These are phyloP conservation scores for Apiosordaria backusii DNA, from an alignment of 495 filamentous ascomycete species.

Conservation along the genomic window DNA sequence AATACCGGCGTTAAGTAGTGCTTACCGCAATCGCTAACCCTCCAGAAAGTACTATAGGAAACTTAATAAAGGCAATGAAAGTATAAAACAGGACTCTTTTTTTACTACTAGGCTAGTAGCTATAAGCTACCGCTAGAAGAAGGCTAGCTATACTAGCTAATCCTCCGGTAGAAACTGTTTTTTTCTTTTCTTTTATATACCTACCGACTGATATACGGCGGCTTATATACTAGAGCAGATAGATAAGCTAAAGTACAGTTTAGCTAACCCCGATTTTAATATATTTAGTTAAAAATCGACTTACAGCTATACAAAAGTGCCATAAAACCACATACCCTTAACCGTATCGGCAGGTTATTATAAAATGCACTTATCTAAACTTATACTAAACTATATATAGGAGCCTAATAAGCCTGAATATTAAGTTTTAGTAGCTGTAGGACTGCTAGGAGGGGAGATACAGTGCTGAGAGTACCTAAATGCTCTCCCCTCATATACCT, in stretches of 20 bases:
- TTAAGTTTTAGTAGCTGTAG: background rate
- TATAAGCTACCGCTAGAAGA: slow-evolving; percentile 10
- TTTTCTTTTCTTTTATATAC: slow-evolving; percentile 8
- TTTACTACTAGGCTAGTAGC: background rate
- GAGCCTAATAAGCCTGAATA: background rate
- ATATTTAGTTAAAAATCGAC: slow-evolving; percentile 16
- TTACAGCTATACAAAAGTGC: slow-evolving; percentile 6
- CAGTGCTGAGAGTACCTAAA: no score
- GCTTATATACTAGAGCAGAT: slow-evolving; percentile 1
- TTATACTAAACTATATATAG: background rate
- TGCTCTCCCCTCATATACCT: slow-evolving; percentile 15
- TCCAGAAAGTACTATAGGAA: slow-evolving; percentile 16
- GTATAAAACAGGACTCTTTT: slow-evolving; percentile 8
- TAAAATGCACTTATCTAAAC: background rate
- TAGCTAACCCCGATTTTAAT: slow-evolving; percentile 16
- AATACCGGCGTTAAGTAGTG: slow-evolving; percentile 10
- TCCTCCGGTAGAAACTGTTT: slow-evolving; percentile 3
- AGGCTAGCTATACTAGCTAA: slow-evolving; percentile 3
- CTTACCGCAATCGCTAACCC: slow-evolving; percentile 13
- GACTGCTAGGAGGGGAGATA: no score
- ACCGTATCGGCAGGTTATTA: background rate
- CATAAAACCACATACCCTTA: background rate
- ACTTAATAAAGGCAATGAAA: slow-evolving; percentile 14
- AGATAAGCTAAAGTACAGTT: background rate
- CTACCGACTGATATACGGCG: slow-evolving; percentile 13